Base-by-base conservation (phyloP, 176 grass and related monocot genomes). In the Oropetium thomaeum region DNA sequence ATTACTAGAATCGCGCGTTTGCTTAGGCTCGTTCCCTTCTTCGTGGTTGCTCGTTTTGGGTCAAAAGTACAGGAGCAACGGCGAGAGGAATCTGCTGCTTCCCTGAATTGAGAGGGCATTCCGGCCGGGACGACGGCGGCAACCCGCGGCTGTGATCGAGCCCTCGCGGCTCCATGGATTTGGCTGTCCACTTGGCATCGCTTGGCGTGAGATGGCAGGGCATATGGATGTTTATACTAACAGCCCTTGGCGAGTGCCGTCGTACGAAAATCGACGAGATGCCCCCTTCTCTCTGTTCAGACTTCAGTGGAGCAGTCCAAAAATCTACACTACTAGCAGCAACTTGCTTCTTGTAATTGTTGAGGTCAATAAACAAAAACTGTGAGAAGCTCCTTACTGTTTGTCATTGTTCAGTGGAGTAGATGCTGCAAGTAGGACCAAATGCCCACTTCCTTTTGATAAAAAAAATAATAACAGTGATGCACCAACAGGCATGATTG, bases 111-210 rank as follows among this genome's bases (percentile, higher is more conserved):
- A 52, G 67, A 28, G 28, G 52, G 34, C 57, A 32, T 9, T 55
- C 58, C 10, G 76, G 65, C 55, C 65, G 61, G 45, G 35, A 54
- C 47, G 35, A 54, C 47, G 73, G 70, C 43, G 55, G 71, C 29
- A 19, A 5, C 12, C 55, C 19, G 19, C 25, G 44, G 53, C 25
- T 26, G 37, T 54, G 79, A 67, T 48, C 74, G 69, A 61, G 68
- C n/a, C n/a, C 86, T 80, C 69, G 70, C 78, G 82, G 84, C 74
- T 77, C 87, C 47, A 83, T 28, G 47, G 62, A 42, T n/a, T n/a
- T n/a, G n/a, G n/a, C 77, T n/a, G 74, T 53, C 35, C 59, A 38
- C 38, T 51, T 62, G 70, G 70, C 69, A 17, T 74, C 62, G 32
- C 76, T 54, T 62, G 62, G 37, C 70, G 13, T 10, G 52, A 33